Percentiles rank a stretch among this genome's conserved stretches.
Evolutionary conservation across 2,329 filamentous ascomycete species (phyloP).

Genomic region (Metarhizium humberi): DNA sequence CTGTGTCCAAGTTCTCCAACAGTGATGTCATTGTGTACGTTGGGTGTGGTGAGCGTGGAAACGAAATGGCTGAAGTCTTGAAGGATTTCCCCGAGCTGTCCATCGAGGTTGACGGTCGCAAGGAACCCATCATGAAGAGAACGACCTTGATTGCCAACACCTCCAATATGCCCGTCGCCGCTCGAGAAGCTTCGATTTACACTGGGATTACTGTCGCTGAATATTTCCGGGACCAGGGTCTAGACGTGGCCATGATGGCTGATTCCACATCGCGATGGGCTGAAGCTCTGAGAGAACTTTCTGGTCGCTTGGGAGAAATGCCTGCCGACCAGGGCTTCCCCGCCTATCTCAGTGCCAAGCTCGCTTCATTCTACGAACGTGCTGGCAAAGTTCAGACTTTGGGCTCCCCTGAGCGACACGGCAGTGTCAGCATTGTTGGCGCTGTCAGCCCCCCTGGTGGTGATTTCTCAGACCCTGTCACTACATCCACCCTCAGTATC

Average conservation of each 20-base stretch:
- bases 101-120: constrained; percentile 86
- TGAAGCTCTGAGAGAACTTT: constrained; percentile 96
- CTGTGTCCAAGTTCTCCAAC: constrained; percentile 99
- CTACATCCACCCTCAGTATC: constrained; percentile 85
- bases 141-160: constrained; percentile 98
- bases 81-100: constrained; percentile 99
- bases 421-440: constrained; percentile 95
- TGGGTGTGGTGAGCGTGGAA: constrained; percentile 83
- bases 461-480: constrained; percentile 98
- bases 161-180: constrained; percentile 98
- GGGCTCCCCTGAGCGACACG: constrained; percentile 78
- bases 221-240: constrained; percentile 95
- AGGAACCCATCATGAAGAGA: constrained; percentile 99
- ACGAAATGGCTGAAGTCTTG: constrained; percentile 99
- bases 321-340: constrained; percentile 99
- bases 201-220: constrained; percentile 91
- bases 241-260: constrained; percentile 99
- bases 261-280: constrained; percentile 98
- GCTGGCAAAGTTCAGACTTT: constrained; percentile 79
- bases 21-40: constrained; percentile 98
- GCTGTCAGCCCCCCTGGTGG: constrained; percentile 95
- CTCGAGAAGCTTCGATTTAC: constrained; percentile 97
- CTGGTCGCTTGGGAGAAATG: constrained; percentile 98
- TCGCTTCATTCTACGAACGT: constrained; percentile 98
- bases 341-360: constrained; percentile 90